Percentiles rank a stretch among this genome's conserved stretches.
Conservation (phyloP, 176 grass and related monocot species). For the maize (Zea mays) region DNA sequence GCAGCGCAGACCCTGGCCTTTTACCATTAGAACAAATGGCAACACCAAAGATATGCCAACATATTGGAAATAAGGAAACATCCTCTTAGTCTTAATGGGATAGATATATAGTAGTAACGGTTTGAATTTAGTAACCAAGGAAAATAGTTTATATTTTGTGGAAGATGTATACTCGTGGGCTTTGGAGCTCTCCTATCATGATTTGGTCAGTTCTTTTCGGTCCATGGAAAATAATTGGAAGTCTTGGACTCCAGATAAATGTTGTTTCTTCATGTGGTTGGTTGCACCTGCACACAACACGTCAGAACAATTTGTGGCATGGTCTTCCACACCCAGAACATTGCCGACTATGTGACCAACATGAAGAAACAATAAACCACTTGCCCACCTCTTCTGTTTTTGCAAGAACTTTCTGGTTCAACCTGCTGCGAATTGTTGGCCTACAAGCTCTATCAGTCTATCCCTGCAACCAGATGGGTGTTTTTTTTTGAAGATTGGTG, state of each 20-base stretch:
- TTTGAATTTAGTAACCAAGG: not conserved
- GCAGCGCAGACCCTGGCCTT: not conserved
- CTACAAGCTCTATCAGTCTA: not conserved
- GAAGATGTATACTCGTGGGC: not conserved
- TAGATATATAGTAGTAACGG: not conserved
- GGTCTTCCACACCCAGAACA: not conserved
- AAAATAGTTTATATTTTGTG: not conserved
- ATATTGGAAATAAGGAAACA: conserved; percentile 21
- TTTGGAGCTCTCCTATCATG: conserved; percentile 9
- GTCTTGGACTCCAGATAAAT: not conserved
- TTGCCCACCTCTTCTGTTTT: not conserved
- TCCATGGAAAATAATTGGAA: not conserved
- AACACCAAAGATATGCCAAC: not conserved
- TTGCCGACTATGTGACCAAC: not conserved
- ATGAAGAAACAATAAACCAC: not conserved
- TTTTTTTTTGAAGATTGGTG: not conserved
- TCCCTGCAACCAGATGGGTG: not conserved
- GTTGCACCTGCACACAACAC: not conserved
- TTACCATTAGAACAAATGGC: not conserved
- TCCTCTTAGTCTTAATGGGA: not conserved
- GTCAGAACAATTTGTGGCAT: not conserved
- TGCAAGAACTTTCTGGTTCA: not conserved
- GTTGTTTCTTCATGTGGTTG: conserved; percentile 1
- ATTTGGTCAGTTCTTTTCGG: not conserved
- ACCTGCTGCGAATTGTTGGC: not conserved